Conservation (phyloP, 1,284 basidiomycete species). For the Boletellus deceptivus region DNA sequence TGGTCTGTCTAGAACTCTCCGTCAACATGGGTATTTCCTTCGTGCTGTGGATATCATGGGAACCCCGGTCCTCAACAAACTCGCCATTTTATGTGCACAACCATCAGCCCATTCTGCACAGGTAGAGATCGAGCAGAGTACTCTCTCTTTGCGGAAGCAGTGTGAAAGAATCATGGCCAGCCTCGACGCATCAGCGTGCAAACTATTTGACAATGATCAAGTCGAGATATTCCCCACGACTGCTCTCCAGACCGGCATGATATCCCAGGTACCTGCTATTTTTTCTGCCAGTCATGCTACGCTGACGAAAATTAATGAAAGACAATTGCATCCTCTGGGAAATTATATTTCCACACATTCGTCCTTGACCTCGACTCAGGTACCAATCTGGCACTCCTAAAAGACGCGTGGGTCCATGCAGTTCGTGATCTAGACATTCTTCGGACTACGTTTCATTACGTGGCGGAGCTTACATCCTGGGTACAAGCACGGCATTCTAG, state of each 20-base stretch:
- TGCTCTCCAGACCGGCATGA: slow-evolving; percentile 48
- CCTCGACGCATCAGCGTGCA: slow-evolving; percentile 15
- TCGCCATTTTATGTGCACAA: slow-evolving; percentile 1
- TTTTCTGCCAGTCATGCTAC: not conserved
- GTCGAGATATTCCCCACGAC: slow-evolving; percentile 42
- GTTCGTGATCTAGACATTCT: slow-evolving; percentile 38
- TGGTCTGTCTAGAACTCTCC: slow-evolving; percentile 39
- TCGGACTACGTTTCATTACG: slow-evolving; percentile 49
- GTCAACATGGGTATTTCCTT: slow-evolving; percentile 32
- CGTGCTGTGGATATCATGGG: slow-evolving; percentile 39
- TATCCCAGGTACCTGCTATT: slow-evolving; percentile 42
- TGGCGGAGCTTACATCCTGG: slow-evolving; percentile 40
- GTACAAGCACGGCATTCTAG: slow-evolving; percentile 43
- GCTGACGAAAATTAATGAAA: slow-evolving; percentile 17
- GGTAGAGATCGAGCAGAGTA: slow-evolving; percentile 4
- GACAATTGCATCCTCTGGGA: slow-evolving; percentile 46
- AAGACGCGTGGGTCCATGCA: slow-evolving; percentile 38
- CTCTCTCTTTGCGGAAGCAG: slow-evolving; percentile 7
- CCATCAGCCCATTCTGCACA: not conserved
- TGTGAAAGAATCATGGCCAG: slow-evolving; percentile 12
- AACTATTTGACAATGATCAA: slow-evolving; percentile 31
- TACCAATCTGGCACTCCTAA: slow-evolving; percentile 33
- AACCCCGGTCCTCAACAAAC: slow-evolving; percentile 9
- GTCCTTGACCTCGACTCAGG: slow-evolving; percentile 35
- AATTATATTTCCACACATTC: slow-evolving; percentile 48